Base-by-base conservation (phyloP, 1,284 basidiomycete genomes). In the Boletellus sp. region DNA sequence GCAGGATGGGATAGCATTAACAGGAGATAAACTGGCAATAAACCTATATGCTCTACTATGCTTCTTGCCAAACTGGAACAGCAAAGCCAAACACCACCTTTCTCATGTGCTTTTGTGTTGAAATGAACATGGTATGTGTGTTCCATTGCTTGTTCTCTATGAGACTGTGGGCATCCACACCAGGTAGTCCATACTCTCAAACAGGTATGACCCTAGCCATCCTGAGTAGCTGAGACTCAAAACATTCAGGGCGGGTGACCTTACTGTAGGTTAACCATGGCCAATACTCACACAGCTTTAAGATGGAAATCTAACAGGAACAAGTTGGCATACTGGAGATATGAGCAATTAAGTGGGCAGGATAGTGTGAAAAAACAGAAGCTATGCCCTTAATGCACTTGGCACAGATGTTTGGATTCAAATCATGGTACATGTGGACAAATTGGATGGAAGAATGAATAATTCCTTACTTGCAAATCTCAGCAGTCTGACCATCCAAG, bases 381-480 rank as follows among this genome's bases (percentile, higher is more conserved):
- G 94, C 94, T 51, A 99, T 82, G n/a, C 93, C 84, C 25, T 80
- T 82, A 41, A 97, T 84, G 63, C 96, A 99, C 61, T 98, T 95
- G 1, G 90, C 79, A 4, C 96, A 89, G 56, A 99, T 98, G 38
- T 80, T 79, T 0, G 88, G 82, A 61, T 99, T 95, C 30, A 91
- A 77, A 63, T 99, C 96, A 23, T 95, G 90, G 61, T 94, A 97
- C 7, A 96, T 91, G 67, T 98, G 92, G 9, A 35, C 45, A 8
- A 44, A 29, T 7, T 21, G 8, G 26, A 16, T 26, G 34, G 4
- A 20, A 26, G 25, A 20, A 26, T 13, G 34, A 30, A 19, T 80
- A 1, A 75, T 72, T 49, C 89, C 82, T 47, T 85, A 79, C 53
- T 79, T 78, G 38, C 89, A 80, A 17, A 89, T 78, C 57, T 91